phyloP scores from a whole-genome alignment of 495 filamentous ascomycete species.

The Aspergillus hancockii region DNA sequence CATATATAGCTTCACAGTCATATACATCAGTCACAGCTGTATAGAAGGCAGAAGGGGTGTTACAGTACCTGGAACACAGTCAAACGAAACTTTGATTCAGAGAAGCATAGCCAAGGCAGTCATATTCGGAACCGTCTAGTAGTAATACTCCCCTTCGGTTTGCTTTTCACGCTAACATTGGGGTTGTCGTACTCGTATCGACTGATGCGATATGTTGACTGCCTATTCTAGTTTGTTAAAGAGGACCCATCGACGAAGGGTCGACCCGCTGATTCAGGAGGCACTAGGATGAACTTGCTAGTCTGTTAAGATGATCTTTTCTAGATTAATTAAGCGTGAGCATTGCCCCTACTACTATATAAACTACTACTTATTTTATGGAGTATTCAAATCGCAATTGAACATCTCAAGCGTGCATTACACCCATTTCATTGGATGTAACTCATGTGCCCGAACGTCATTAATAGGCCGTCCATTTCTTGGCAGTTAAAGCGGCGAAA shows the following conservation, averaged over 20 bases:
- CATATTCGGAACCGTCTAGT: neutral
- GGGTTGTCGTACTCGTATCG: constrained; percentile 1
- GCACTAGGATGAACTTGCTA: too few species aligned
- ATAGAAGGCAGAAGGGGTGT: neutral
- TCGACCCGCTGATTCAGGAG: neutral
- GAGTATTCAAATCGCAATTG: neutral
- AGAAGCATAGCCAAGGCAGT: neutral
- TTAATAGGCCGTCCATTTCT: neutral
- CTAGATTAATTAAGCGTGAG: neutral
- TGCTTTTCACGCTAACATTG: neutral
- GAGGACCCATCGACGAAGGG: neutral
- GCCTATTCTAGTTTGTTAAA: neutral
- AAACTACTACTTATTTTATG: neutral
- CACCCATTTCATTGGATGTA: neutral
- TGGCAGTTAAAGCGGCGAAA: neutral
- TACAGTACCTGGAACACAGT: neutral
- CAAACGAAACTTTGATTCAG: neutral
- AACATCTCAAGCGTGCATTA: neutral
- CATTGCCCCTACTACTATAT: neutral
- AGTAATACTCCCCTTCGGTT: too few species aligned
- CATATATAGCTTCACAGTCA: neutral
- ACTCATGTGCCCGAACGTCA: neutral
- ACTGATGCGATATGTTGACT: neutral
- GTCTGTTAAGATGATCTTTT: too few species aligned
- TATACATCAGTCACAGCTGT: neutral